Evolutionary conservation across 2,329 filamentous ascomycete genomes (phyloP), one percentile per base, ranked within the genome.

Genomic region (Fonsecaea nubica): DNA sequence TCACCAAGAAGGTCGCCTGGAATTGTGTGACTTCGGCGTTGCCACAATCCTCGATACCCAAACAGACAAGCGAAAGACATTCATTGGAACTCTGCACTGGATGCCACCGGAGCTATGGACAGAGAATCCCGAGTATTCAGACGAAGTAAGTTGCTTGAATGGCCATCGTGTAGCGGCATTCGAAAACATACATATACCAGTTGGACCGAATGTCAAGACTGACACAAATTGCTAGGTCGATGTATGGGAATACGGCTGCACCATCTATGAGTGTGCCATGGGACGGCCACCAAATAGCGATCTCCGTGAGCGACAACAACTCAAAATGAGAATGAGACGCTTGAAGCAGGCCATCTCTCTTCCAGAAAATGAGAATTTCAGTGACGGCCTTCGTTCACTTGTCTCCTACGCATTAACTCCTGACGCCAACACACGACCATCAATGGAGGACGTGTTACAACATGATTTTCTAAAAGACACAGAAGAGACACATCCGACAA

Each of bases 21-120:
- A 89, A 70, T 82, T 90, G 36, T 89, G 87, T 73, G 87, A 90
- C 71, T 90, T 90, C 72, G 87, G 87, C 67, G 86, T 90, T 32
- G 86, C 88, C 40, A 86, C 85, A n/a, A 79, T 87, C 8, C 79
- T 89, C 9, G 85, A 89, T 69, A 85, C 83, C 3, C 82, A 86
- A 64, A 79, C 82, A 63, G 84, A 86, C 63, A 90, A 89, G 76
- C 81, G 87, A 63, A 85, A 84, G 9, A 90, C 87, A 4, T 87
- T 89, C 75, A 86, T 90, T 58, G 87, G 87, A 30, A 90, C 87
- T 3, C 85, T 87, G 2, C 85, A 89, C 72, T 90, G 86, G 85
- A 89, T 90, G 87, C 85, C 87, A 5, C 86, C 85, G 4, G 87
- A 90, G 73, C 80, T 89, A 75, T 83, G 83, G 68, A 70, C 71